These are phyloP conservation scores for Camelina neglecta DNA, from an alignment of 345 rosid species.

Conservation along the genomic window DNA sequence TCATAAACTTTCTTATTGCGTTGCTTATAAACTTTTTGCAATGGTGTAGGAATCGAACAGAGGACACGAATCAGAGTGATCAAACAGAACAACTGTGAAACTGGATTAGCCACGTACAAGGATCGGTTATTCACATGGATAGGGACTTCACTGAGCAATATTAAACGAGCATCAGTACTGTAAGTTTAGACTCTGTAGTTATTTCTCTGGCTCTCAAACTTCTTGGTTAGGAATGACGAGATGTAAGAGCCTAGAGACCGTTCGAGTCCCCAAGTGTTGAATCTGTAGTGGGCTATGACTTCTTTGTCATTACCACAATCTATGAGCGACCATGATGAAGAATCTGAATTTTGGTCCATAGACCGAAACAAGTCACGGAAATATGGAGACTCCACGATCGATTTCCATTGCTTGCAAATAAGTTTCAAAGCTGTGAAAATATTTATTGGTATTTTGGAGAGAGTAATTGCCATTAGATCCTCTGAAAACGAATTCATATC, in stretches of 20 bases:
- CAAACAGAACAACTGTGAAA: background rate
- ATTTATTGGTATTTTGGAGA: background rate
- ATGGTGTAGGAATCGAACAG: too few relatives aligned
- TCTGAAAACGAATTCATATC: background rate
- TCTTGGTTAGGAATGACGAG: background rate
- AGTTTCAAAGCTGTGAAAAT: background rate
- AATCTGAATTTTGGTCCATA: background rate
- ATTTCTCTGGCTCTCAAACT: background rate
- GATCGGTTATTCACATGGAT: background rate
- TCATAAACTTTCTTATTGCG: too few relatives aligned
- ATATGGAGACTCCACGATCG: background rate
- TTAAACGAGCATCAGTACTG: background rate
- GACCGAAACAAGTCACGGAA: background rate
- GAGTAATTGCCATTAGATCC: background rate
- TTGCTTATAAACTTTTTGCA: too few relatives aligned
- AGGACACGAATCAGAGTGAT: too few relatives aligned
- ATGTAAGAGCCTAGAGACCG: background rate
- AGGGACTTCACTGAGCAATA: background rate
- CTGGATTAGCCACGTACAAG: background rate
- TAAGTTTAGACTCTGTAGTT: background rate
- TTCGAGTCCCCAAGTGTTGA: slow-evolving; percentile 2
- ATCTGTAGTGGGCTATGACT: background rate
- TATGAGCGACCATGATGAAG: slow-evolving; percentile 23
- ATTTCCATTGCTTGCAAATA: background rate
- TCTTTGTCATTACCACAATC: background rate